Base-by-base conservation (phyloP, 305 asterid species). In the Rubia occidens region DNA sequence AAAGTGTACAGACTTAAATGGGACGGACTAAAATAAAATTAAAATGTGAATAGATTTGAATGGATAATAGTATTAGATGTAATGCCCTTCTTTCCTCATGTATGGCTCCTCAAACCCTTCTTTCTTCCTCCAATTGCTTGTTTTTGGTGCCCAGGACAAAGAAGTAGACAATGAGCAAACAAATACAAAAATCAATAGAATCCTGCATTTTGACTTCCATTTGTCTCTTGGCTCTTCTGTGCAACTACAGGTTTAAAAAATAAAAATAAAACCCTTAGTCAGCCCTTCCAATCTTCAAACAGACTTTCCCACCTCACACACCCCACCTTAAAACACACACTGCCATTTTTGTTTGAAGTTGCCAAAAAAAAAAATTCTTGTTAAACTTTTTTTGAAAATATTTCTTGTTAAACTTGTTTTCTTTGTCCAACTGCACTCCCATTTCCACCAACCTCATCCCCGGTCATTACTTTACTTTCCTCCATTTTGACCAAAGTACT, bases 251-350 rank as follows among this genome's bases (percentile, higher is more conserved):
- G 11, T 56, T 26, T 26, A 2, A 2, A 26, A n/a, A n/a, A 8
- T 0, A 26, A 24, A 24, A 24, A 20, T 2, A 58, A 20, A 58
- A 21, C 9, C 15, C 56, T 21, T 42, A 47, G 75, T 71, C 70
- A 64, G 51, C 66, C 47, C 76, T 54, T 53, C 55, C 17, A 40
- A 54, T 20, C 53, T 18, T 63, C 49, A 8, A 39, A 6, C 76
- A 72, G 76, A 58, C 67, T 66, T 58, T 58, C 76, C 67, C 71
- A 72, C 61, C 47, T 17, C 60, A 6, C 54, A 29, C 24, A 56
- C 65, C 65, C 65, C 64, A 26, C 17, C 64, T n/a, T 43, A 8
- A 61, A 37, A 62, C 26, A 17, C 47, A 35, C 43, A 35, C 64
- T 29, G 43, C 55, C 56, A 29, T 40, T 7, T 64, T 54, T 72